phyloP scores from a whole-genome alignment of 2,329 filamentous ascomycete genomes.

The Aspergillus eucalypticola region DNA sequence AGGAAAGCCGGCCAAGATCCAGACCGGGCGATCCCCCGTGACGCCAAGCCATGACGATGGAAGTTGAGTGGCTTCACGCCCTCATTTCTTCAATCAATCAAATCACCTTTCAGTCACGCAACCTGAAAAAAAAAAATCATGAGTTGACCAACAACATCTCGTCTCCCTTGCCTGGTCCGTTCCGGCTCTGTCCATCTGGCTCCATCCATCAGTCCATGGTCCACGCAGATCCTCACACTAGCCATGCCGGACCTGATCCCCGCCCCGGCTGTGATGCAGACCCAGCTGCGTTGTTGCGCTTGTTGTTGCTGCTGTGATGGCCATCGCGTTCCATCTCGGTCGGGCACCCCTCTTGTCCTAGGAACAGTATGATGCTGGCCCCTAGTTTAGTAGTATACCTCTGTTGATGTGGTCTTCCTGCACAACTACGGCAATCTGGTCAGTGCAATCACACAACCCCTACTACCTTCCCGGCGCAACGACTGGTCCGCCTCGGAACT shows the following conservation, averaged over 20 bases:
- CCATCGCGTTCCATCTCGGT: not conserved
- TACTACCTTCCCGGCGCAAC: not conserved
- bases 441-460: not conserved
- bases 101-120: not conserved
- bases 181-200: not conserved
- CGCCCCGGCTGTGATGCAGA: not conserved
- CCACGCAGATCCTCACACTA: not conserved
- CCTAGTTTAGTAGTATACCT: not conserved
- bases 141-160: not conserved
- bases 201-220: slow-evolving; percentile 3
- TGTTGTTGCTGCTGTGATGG: not conserved
- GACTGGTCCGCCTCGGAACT: slow-evolving; percentile 1
- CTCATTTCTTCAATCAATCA: not conserved
- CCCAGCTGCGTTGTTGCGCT: not conserved
- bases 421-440: not conserved
- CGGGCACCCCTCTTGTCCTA: not conserved
- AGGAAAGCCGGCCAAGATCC: not conserved
- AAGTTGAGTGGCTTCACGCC: not conserved
- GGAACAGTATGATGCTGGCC: not conserved
- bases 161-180: not conserved
- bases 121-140: not conserved
- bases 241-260: not conserved
- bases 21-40: not conserved
- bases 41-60: too few relatives aligned
- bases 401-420: not conserved